Conservation (phyloP, 1,284 basidiomycete species). For the Coriolopsis trogii region DNA sequence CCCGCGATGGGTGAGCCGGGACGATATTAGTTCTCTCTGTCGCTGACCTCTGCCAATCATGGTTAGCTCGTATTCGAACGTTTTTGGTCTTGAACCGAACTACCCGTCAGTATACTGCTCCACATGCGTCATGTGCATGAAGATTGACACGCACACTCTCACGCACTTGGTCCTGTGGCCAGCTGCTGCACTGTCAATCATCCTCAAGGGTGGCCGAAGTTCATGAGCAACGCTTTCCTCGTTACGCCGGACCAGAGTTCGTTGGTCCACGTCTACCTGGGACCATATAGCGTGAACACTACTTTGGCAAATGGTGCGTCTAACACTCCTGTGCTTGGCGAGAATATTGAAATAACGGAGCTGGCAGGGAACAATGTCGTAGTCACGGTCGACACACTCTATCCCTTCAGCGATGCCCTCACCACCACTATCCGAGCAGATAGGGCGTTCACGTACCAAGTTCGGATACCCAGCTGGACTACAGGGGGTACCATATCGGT, state of each 20-base stretch:
- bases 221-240: constrained; percentile 56
- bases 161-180: too few relatives aligned
- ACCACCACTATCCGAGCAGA: constrained; percentile 50
- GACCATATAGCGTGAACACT: constrained; percentile 46
- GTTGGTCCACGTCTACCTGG: constrained; percentile 57
- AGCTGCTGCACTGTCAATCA: constrained; percentile 63
- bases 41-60: too few relatives aligned
- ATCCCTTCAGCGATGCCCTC: constrained; percentile 56
- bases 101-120: constrained; percentile 33
- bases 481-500: constrained; percentile 49
- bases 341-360: background rate
- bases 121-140: too few relatives aligned
- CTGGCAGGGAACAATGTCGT: constrained; percentile 45
- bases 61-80: constrained; percentile 56
- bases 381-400: constrained; percentile 49
- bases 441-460: constrained; percentile 51
- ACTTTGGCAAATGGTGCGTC: constrained; percentile 41
- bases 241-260: constrained; percentile 48
- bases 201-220: constrained; percentile 62
- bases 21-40: too few relatives aligned
- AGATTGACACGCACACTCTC: too few relatives aligned
- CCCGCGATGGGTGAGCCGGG: constrained; percentile 45
- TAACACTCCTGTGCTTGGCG: background rate
- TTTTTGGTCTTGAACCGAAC: constrained; percentile 44
- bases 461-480: constrained; percentile 59